phyloP scores from a whole-genome alignment of 345 rosid species.

The Aquilaria yunnanensis region DNA sequence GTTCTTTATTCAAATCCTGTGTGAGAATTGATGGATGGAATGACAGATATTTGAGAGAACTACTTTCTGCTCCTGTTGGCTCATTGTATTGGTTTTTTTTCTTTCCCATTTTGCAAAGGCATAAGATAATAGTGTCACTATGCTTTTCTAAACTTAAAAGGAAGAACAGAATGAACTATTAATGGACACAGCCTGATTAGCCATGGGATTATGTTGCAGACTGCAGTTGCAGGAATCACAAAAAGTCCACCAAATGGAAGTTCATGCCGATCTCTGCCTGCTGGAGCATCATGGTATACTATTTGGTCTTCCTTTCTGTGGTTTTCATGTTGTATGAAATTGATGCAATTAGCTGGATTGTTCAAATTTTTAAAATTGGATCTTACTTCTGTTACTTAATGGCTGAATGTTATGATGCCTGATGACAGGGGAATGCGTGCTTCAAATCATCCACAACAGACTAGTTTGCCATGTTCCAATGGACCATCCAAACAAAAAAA shows the following conservation, averaged over 20 bases:
- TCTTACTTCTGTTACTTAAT: conserved; percentile 9
- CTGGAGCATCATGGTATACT: conserved; percentile 83
- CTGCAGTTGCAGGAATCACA: conserved; percentile 18
- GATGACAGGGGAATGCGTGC: conserved; percentile 55
- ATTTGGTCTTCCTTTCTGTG: conserved; percentile 1
- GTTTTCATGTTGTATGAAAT: background rate
- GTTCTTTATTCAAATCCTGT: background rate
- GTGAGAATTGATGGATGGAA: background rate
- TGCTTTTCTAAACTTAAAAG: no score
- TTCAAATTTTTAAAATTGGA: background rate
- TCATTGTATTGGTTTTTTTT: background rate
- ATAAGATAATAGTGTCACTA: no score
- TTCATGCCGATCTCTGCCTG: conserved; percentile 66
- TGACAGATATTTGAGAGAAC: background rate
- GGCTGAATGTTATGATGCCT: conserved; percentile 19
- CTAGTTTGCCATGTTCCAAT: conserved; percentile 35
- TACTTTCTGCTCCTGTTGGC: background rate
- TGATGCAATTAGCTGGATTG: no score
- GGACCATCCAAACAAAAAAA: conserved; percentile 46
- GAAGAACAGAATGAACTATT: background rate
- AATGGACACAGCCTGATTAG: background rate
- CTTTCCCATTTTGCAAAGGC: background rate
- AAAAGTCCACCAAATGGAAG: conserved; percentile 61
- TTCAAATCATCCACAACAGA: conserved; percentile 36
- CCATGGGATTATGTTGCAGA: conserved; percentile 23